Percentiles rank a stretch among this genome's conserved stretches.
phyloP scores from a whole-genome alignment of 306 rosid genomes.

The Castanopsis chinensis region DNA sequence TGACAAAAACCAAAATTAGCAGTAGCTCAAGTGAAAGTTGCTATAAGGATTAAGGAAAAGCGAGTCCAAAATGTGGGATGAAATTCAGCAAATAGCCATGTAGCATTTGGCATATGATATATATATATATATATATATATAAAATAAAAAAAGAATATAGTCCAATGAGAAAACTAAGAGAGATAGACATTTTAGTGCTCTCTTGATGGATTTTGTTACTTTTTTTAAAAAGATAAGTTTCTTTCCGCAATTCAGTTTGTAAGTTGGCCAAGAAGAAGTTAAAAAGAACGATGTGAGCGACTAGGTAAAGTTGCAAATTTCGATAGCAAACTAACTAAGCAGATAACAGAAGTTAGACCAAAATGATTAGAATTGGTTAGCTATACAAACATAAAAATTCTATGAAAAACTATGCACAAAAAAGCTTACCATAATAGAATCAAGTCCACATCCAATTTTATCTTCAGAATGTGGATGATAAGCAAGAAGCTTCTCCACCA shows the following conservation, averaged over 20 bases:
- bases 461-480: slow-evolving; percentile 77
- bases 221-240: not conserved
- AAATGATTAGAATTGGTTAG: not conserved
- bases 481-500: slow-evolving; percentile 67
- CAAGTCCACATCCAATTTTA: slow-evolving; percentile 88
- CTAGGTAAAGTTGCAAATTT: not conserved
- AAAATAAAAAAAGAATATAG: not conserved
- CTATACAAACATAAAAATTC: not conserved
- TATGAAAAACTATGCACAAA: not conserved
- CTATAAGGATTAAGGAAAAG: not conserved
- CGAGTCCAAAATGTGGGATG: not conserved
- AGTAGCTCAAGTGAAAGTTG: not conserved
- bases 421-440: slow-evolving; percentile 68
- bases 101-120: not conserved
- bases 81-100: not conserved
- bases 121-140: no score
- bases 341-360: not conserved
- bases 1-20: not conserved
- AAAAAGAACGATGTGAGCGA: slow-evolving; percentile 2
- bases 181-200: not conserved
- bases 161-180: not conserved
- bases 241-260: not conserved
- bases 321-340: not conserved
- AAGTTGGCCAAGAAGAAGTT: not conserved
- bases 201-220: not conserved